These are phyloP conservation scores for Penicillium paxilli DNA, from an alignment of 495 filamentous ascomycete species.

Conservation along the genomic window DNA sequence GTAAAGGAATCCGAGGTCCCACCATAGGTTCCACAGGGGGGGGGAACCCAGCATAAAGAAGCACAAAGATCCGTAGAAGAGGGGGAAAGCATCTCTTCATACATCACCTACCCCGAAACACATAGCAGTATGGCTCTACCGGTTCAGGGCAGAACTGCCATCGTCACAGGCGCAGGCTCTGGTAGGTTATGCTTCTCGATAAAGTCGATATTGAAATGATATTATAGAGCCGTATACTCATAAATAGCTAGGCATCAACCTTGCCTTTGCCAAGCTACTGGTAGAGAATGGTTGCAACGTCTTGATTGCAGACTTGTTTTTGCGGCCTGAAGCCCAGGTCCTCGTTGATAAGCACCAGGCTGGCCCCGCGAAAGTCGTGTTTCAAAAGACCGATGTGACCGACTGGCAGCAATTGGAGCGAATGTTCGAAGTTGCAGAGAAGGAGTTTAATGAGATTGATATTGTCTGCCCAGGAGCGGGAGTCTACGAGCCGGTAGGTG, in stretches of 20 bases:
- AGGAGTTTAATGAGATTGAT: conserved; percentile 59
- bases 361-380: conserved; percentile 50
- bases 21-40: conserved; percentile 2
- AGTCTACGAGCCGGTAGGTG: conserved; percentile 60
- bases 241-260: conserved; percentile 44
- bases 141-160: conserved; percentile 63
- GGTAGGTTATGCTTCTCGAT: conserved; percentile 40
- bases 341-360: conserved; percentile 52
- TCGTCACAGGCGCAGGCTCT: conserved; percentile 70
- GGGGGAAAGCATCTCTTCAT: neutral
- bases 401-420: conserved; percentile 58
- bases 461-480: conserved; percentile 72
- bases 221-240: conserved; percentile 4
- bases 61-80: neutral
- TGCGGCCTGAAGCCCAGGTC: conserved; percentile 62
- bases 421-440: conserved; percentile 56
- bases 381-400: conserved; percentile 63
- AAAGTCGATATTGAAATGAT: neutral
- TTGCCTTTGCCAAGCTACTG: conserved; percentile 59
- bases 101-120: neutral
- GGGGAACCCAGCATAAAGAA: conserved; percentile 13
- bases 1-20: conserved; percentile 20
- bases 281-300: conserved; percentile 63
- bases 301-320: conserved; percentile 62
- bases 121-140: conserved; percentile 39